A percentile compares a stretch with the other conserved stretches of the same genome.
Evolutionary conservation across 345 rosid species (phyloP).

Genomic region (Litchi chinensis): DNA sequence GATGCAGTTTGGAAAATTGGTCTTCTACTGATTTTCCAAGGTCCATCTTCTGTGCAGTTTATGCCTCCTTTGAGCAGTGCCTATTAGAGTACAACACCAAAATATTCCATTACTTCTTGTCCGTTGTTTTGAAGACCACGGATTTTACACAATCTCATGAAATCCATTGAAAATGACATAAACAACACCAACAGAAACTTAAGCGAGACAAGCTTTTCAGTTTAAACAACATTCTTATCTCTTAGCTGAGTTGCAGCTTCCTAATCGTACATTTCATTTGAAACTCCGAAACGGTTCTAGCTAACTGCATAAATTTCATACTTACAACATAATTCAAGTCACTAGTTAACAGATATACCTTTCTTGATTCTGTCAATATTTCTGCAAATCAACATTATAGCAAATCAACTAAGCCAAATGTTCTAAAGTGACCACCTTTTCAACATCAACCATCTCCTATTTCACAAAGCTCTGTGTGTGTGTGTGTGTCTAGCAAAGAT

Average conservation of each 20-base stretch:
- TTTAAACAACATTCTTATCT: background rate
- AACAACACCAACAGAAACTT: background rate
- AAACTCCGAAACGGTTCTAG: too few species aligned
- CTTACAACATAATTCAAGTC: too few species aligned
- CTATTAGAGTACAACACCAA: slow-evolving; percentile 11
- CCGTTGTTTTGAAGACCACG: background rate
- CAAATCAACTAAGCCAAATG: background rate
- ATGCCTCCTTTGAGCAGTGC: slow-evolving; percentile 11
- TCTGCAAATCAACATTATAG: too few species aligned
- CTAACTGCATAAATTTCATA: too few species aligned
- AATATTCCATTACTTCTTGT: background rate
- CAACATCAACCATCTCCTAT: background rate
- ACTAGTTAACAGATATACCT: too few species aligned
- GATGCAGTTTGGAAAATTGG: slow-evolving; percentile 63
- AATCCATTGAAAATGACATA: background rate
- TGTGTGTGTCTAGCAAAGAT: background rate
- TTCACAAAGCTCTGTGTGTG: background rate
- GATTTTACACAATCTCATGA: background rate
- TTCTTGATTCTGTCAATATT: too few species aligned
- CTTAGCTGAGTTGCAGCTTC: too few species aligned
- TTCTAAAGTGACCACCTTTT: slow-evolving; percentile 2
- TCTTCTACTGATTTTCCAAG: slow-evolving; percentile 45
- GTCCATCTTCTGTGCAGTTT: slow-evolving; percentile 40
- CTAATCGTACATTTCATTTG: too few species aligned
- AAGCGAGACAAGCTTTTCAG: background rate